Conservation (phyloP, 2,329 filamentous ascomycete species). For the Trichoderma atrobrunneum region DNA sequence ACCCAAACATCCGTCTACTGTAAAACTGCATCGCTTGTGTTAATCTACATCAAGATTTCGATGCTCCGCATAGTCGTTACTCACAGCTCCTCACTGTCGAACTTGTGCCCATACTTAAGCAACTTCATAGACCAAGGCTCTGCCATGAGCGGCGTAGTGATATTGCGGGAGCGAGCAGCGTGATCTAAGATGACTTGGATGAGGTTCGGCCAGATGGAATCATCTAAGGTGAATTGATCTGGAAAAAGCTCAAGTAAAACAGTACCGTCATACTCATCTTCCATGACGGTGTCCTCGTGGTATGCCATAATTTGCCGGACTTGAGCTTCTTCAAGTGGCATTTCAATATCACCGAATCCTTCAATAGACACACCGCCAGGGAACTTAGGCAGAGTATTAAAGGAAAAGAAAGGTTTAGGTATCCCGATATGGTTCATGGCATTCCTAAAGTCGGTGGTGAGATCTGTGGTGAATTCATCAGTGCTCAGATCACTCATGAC, state of each 20-base stretch:
- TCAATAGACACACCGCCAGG: not conserved
- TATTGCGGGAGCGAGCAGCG: not conserved
- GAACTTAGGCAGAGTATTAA: not conserved
- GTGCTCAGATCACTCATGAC: not conserved
- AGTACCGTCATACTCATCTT: not conserved
- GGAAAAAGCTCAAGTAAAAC: accelerated
- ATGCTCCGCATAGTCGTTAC: not conserved
- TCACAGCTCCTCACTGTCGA: not conserved
- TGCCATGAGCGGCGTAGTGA: not conserved
- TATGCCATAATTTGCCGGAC: not conserved
- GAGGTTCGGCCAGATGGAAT: not conserved
- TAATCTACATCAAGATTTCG: not conserved
- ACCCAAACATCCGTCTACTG: not conserved
- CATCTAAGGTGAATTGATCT: not conserved
- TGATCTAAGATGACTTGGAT: not conserved
- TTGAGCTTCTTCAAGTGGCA: not conserved
- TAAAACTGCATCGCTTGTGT: not conserved
- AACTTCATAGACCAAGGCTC: not conserved
- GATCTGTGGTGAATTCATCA: not conserved
- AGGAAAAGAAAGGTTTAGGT: not conserved
- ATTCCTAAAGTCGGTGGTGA: not conserved
- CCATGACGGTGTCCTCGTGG: not conserved
- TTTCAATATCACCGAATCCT: not conserved
- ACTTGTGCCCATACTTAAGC: not conserved
- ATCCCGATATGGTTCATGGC: not conserved